A percentile compares a stretch with the other conserved stretches of the same genome.
These are phyloP conservation scores for Exsudoporus floridanus DNA, from an alignment of 1,284 basidiomycete species.

Conservation along the genomic window DNA sequence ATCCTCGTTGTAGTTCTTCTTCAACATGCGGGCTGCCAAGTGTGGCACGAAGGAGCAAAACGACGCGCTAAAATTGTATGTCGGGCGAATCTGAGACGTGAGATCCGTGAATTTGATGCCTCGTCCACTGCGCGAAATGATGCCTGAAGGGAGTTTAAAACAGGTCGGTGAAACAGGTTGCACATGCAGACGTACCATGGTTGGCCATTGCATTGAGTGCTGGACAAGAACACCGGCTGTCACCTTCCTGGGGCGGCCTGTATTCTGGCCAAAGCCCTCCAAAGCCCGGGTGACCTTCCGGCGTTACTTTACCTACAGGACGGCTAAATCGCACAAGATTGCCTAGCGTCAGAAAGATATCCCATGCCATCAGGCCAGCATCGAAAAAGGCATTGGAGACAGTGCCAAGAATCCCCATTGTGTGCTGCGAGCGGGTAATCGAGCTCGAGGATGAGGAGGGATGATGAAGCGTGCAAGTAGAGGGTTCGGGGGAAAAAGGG, in stretches of 20 bases:
- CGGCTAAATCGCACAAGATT: slow-evolving; percentile 55
- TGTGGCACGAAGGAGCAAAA: slow-evolving; percentile 64
- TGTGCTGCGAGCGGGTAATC: no score
- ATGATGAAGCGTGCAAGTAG: no score
- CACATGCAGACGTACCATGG: slow-evolving; percentile 65
- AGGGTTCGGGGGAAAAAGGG: no score
- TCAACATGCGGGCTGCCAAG: slow-evolving; percentile 55
- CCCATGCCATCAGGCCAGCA: slow-evolving; percentile 47
- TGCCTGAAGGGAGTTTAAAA: slow-evolving; percentile 43
- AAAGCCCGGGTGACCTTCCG: slow-evolving; percentile 52
- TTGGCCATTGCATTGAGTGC: slow-evolving; percentile 73
- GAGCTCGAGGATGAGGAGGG: no score
- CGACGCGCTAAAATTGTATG: slow-evolving; percentile 65
- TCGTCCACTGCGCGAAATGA: slow-evolving; percentile 62
- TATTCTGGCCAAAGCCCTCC: slow-evolving; percentile 70
- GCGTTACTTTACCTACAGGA: slow-evolving; percentile 52
- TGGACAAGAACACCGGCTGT: slow-evolving; percentile 69
- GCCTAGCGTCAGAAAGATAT: slow-evolving; percentile 49
- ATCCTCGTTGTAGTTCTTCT: slow-evolving; percentile 54
- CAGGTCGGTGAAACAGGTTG: no score
- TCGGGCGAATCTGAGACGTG: no score
- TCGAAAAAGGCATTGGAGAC: slow-evolving; percentile 16
- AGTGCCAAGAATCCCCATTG: slow-evolving; percentile 6
- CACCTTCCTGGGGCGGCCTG: slow-evolving; percentile 53
- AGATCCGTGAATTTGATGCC: slow-evolving; percentile 70